A percentile compares a stretch with the other conserved stretches of the same genome.
Evolutionary conservation across 2,329 filamentous ascomycete genomes (phyloP).

Genomic region (Ophiostoma australiae): DNA sequence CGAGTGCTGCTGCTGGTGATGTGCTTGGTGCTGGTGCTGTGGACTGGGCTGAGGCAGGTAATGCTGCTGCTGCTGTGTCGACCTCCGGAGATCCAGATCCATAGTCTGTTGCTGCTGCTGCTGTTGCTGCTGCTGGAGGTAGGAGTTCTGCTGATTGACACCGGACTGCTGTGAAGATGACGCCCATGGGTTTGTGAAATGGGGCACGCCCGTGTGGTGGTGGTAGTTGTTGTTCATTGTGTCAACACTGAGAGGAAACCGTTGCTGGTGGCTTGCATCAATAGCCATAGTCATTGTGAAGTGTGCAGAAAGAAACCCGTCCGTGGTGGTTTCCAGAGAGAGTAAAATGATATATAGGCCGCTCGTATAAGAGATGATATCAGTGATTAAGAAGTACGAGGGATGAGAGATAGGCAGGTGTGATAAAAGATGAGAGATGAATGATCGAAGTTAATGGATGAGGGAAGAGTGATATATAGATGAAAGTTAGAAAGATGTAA

Average conservation of each 20-base stretch:
- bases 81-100: constrained; percentile 13
- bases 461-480: not conserved
- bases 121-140: constrained; percentile 35
- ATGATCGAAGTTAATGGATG: too few relatives aligned
- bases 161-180: constrained; percentile 49
- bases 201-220: constrained; percentile 47
- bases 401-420: not conserved
- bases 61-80: constrained; percentile 17
- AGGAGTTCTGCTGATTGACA: constrained; percentile 41
- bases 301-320: not conserved
- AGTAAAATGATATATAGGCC: not conserved
- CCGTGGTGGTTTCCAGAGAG: not conserved
- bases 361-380: not conserved
- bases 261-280: constrained; percentile 73
- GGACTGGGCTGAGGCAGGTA: constrained; percentile 31
- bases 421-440: not conserved
- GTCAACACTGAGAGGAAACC: constrained; percentile 74
- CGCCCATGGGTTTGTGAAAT: constrained; percentile 89
- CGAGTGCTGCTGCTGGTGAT: constrained; percentile 21
- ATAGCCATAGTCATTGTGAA: constrained; percentile 88
- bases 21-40: constrained; percentile 38
- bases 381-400: not conserved
- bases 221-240: constrained; percentile 64
- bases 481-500: not conserved
- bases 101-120: constrained; percentile 19